Percentiles rank a stretch among this genome's conserved stretches.
These are phyloP conservation scores for Phytophthora quininea DNA, from an alignment of 352 stramenopile genomes.

Conservation along the genomic window DNA sequence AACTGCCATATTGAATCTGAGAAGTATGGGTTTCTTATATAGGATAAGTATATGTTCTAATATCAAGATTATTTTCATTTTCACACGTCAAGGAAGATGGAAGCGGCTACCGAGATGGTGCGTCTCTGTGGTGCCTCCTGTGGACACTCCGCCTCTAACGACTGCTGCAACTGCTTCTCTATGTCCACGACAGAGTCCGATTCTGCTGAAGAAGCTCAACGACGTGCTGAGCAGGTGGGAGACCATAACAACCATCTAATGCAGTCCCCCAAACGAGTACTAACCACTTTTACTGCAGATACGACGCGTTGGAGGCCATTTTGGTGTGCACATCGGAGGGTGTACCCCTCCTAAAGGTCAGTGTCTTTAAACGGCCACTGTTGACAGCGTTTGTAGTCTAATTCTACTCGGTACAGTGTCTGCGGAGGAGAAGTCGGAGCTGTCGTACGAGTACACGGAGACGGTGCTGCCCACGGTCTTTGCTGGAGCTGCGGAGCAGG, in stretches of 20 bases:
- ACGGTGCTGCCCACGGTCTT: conserved; percentile 81
- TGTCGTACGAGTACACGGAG: conserved; percentile 75
- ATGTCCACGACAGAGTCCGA: conserved; percentile 44
- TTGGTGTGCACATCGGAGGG: conserved; percentile 82
- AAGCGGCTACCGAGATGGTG: conserved; percentile 41
- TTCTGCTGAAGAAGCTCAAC: conserved; percentile 70
- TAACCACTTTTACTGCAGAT: conserved; percentile 47
- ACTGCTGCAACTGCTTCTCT: neutral
- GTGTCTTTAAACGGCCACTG: too few species aligned
- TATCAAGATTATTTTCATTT: neutral
- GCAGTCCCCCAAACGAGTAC: too few species aligned
- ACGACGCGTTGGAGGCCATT: conserved; percentile 76
- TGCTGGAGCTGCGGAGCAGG: conserved; percentile 75
- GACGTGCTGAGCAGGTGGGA: conserved; percentile 55
- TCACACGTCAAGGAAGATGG: conserved; percentile 19
- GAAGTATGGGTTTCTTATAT: too few species aligned
- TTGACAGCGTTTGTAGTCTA: neutral
- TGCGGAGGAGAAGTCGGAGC: conserved; percentile 45
- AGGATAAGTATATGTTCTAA: neutral
- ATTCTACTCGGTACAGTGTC: too few species aligned
- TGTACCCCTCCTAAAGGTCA: conserved; percentile 76
- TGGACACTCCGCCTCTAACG: neutral
- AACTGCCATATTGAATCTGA: too few species aligned
- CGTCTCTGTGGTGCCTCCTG: neutral
- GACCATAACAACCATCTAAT: too few species aligned